phyloP scores from a whole-genome alignment of 176 grass and related monocot genomes.

The Avena atlantica region DNA sequence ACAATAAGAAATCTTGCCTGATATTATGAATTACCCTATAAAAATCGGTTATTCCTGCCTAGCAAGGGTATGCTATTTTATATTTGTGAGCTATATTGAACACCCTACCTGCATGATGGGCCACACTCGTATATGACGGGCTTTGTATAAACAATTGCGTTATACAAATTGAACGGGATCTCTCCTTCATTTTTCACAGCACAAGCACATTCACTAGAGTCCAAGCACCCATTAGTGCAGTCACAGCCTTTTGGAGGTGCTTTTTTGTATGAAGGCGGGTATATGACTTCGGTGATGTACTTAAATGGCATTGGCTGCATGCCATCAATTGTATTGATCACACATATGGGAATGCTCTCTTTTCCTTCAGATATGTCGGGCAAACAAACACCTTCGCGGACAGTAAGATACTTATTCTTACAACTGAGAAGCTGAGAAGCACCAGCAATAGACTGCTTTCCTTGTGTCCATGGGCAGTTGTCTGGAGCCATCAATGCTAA shows the following conservation, averaged over 20 bases:
- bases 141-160: constrained; percentile 67
- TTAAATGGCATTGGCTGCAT: constrained; percentile 58
- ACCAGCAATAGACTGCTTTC: background rate
- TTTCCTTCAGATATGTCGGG: constrained; percentile 65
- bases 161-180: constrained; percentile 70
- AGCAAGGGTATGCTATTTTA: constrained; percentile 36
- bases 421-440: constrained; percentile 16
- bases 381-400: constrained; percentile 64
- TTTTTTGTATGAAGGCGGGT: constrained; percentile 60
- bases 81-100: constrained; percentile 4
- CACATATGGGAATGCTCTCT: constrained; percentile 66
- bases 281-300: constrained; percentile 62
- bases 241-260: constrained; percentile 61
- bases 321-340: constrained; percentile 63
- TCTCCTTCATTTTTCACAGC: constrained; percentile 78
- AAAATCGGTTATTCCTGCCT: constrained; percentile 38
- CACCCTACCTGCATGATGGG: constrained; percentile 59
- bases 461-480: background rate
- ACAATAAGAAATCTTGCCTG: constrained; percentile 3
- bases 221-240: constrained; percentile 62
- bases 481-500: constrained; percentile 34
- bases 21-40: constrained; percentile 24
- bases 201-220: constrained; percentile 71
- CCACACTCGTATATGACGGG: constrained; percentile 76
- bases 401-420: constrained; percentile 31